These are phyloP conservation scores for Aspergillus taichungensis DNA, from an alignment of 495 filamentous ascomycete genomes.

Conservation along the genomic window DNA sequence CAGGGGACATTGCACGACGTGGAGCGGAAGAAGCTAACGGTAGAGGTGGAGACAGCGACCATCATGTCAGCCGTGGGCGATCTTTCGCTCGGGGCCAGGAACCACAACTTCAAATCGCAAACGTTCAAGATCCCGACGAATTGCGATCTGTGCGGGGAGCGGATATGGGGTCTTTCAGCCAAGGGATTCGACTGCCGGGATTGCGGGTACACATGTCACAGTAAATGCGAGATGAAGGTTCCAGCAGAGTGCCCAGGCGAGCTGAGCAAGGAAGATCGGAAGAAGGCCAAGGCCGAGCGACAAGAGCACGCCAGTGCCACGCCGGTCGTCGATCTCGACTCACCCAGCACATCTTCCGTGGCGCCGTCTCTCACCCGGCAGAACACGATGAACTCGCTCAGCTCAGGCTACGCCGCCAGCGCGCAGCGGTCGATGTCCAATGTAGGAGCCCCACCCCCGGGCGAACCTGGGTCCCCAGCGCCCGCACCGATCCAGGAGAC, in stretches of 20 bases:
- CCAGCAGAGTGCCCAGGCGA: slow-evolving; percentile 93
- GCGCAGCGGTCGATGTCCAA: slow-evolving; percentile 65
- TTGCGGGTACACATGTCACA: slow-evolving; percentile 96
- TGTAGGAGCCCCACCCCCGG: slow-evolving; percentile 32
- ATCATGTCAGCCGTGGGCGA: slow-evolving; percentile 84
- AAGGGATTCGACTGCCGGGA: slow-evolving; percentile 94
- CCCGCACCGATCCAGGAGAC: slow-evolving; percentile 22
- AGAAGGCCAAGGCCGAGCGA: slow-evolving; percentile 75
- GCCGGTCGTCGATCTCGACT: slow-evolving; percentile 27
- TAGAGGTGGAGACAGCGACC: slow-evolving; percentile 84
- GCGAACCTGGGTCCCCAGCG: slow-evolving; percentile 21
- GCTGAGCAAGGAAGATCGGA: slow-evolving; percentile 85
- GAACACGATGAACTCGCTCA: slow-evolving; percentile 89
- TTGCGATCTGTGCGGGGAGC: slow-evolving; percentile 90
- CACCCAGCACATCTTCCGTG: slow-evolving; percentile 28
- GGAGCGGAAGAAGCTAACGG: slow-evolving; percentile 77
- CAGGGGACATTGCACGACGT: slow-evolving; percentile 80
- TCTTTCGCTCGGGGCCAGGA: slow-evolving; percentile 79
- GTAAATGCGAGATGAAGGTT: slow-evolving; percentile 98
- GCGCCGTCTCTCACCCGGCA: slow-evolving; percentile 57
- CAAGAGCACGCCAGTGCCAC: slow-evolving; percentile 67
- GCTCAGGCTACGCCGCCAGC: slow-evolving; percentile 79
- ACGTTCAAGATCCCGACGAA: slow-evolving; percentile 99
- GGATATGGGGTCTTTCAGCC: slow-evolving; percentile 92
- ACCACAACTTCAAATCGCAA: slow-evolving; percentile 92